These are phyloP conservation scores for Coriaria nepalensis DNA, from an alignment of 306 rosid species.

Conservation along the genomic window DNA sequence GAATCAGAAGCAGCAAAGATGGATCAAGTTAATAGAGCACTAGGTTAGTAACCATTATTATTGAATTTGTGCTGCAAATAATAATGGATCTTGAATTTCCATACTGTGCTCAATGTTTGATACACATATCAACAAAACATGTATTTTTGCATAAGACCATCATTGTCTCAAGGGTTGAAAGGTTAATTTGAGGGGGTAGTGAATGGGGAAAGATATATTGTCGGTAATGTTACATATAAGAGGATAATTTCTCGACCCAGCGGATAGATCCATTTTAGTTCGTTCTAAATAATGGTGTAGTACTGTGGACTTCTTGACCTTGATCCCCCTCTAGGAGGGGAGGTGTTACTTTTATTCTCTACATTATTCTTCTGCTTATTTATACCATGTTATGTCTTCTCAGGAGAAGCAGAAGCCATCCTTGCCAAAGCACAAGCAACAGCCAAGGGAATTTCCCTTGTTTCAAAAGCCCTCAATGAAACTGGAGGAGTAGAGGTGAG, in stretches of 20 bases:
- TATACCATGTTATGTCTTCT: slow-evolving; percentile 9
- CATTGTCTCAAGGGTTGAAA: no score
- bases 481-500: slow-evolving; percentile 83
- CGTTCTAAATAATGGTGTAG: background rate
- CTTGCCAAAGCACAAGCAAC: slow-evolving; percentile 88
- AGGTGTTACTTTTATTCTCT: slow-evolving; percentile 1
- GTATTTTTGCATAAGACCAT: no score
- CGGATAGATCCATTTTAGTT: background rate
- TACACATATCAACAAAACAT: no score
- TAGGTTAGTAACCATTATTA: slow-evolving; percentile 25
- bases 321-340: slow-evolving; percentile 12
- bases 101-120: no score
- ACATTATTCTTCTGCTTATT: slow-evolving; percentile 9
- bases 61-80: background rate
- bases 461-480: slow-evolving; percentile 60
- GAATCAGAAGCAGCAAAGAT: slow-evolving; percentile 85
- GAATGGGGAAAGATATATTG: no score
- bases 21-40: slow-evolving; percentile 81
- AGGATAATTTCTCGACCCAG: no score
- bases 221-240: no score
- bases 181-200: no score
- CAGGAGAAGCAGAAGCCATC: slow-evolving; percentile 98
- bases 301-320: slow-evolving; percentile 6
- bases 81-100: no score
- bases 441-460: slow-evolving; percentile 60